Percentiles rank a stretch among this genome's conserved stretches.
These are phyloP conservation scores for Aurinia saxatilis DNA, from an alignment of 345 rosid genomes.

Conservation along the genomic window DNA sequence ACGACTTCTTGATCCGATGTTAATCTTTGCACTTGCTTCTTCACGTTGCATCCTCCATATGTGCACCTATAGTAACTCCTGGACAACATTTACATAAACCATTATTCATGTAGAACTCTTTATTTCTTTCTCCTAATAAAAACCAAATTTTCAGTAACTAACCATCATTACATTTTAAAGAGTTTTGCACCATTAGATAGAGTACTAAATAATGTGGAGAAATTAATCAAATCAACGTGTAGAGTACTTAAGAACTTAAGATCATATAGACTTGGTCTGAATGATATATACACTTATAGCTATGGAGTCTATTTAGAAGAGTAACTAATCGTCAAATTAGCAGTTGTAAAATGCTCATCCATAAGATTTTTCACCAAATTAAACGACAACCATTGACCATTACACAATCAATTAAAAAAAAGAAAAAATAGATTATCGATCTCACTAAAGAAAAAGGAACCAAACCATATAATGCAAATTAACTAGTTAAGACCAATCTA, in stretches of 20 bases:
- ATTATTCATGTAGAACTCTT: neutral
- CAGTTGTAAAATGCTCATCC: too few species aligned
- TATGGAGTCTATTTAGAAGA: too few species aligned
- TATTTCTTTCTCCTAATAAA: too few species aligned
- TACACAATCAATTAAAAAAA: too few species aligned
- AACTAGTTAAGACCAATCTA: neutral
- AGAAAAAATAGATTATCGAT: too few species aligned
- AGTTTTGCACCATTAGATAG: neutral
- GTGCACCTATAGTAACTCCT: conserved; percentile 98
- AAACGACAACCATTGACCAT: too few species aligned
- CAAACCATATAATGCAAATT: neutral
- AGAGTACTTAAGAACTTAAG: neutral
- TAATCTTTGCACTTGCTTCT: conserved; percentile 89
- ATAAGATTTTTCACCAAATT: too few species aligned
- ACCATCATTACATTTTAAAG: neutral
- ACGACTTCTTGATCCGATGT: conserved; percentile 83
- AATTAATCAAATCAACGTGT: neutral
- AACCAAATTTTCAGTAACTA: too few species aligned
- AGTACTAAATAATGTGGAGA: neutral
- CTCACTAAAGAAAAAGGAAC: neutral
- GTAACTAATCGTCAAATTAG: too few species aligned
- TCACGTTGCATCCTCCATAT: conserved; percentile 77
- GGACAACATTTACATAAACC: neutral
- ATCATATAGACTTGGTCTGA: neutral
- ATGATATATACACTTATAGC: neutral